Conservation (phyloP, 352 stramenopile genomes). For the Phytophthora colocasiae region DNA sequence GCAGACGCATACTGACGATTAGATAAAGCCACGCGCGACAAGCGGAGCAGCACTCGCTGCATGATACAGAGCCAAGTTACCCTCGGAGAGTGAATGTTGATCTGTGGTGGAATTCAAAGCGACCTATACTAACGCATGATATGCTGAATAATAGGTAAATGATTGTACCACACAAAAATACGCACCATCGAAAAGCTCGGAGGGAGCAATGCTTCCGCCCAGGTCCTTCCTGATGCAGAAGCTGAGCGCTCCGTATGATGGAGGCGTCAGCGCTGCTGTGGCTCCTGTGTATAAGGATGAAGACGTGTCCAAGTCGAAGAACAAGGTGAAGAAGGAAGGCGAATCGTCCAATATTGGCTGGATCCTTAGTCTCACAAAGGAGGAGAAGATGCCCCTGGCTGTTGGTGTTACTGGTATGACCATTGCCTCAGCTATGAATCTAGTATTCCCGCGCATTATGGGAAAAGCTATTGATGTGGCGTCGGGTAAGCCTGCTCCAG, state of each 20-base stretch:
- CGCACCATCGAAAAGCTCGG: not conserved
- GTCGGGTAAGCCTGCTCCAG: constrained; percentile 75
- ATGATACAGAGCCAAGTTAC: constrained; percentile 18
- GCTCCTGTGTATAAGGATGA: not conserved
- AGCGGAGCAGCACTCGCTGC: constrained; percentile 29
- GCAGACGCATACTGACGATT: not conserved
- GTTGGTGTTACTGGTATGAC: constrained; percentile 83
- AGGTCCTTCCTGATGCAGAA: constrained; percentile 80
- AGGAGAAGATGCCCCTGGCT: constrained; percentile 73
- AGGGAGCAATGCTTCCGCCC: constrained; percentile 54
- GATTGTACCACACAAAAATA: not conserved
- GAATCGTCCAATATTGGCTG: constrained; percentile 61
- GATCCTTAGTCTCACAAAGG: constrained; percentile 71
- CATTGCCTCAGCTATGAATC: constrained; percentile 87
- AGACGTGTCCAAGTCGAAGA: constrained; percentile 6
- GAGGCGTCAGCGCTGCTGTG: constrained; percentile 19
- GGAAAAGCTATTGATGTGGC: constrained; percentile 89
- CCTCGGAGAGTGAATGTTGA: constrained; percentile 4
- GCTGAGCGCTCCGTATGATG: constrained; percentile 47
- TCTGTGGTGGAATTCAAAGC: not conserved
- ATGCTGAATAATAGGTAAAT: constrained; percentile 7
- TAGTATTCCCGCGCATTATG: constrained; percentile 91
- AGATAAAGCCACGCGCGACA: constrained; percentile 17
- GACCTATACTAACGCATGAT: constrained; percentile 5
- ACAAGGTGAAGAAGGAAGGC: constrained; percentile 10